phyloP scores from a whole-genome alignment of 169 alveolate genomes.

The Babesia gibsoni region DNA sequence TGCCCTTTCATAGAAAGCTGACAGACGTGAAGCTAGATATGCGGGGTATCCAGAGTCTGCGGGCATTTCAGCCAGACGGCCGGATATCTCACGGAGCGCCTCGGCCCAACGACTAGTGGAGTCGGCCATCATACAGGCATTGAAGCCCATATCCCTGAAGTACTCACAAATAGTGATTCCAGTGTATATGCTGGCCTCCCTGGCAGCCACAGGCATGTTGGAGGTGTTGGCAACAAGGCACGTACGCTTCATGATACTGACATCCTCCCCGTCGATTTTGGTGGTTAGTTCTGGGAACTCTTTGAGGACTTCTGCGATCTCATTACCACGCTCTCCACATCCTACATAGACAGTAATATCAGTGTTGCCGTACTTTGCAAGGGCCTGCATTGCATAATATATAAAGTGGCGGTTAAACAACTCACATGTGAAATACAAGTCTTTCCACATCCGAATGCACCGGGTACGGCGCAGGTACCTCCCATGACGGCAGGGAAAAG shows the following conservation, averaged over 20 bases:
- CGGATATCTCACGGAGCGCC: conserved; percentile 99
- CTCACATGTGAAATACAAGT: conserved; percentile 92
- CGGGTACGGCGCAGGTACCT: conserved; percentile 99
- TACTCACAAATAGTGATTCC: conserved; percentile 99
- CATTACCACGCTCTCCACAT: conserved; percentile 99
- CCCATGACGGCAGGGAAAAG: conserved; percentile 97
- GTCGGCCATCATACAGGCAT: conserved; percentile 99
- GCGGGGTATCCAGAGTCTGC: conserved; percentile 99
- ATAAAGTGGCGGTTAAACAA: conserved; percentile 20
- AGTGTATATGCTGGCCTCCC: conserved; percentile 99
- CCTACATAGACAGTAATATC: conserved; percentile 97
- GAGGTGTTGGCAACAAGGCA: conserved; percentile 99
- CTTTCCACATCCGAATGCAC: conserved; percentile 99
- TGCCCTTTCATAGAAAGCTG: conserved; percentile 99
- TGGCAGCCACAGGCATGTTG: conserved; percentile 99
- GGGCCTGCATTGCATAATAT: conserved; percentile 76
- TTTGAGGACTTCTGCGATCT: conserved; percentile 98
- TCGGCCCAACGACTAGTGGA: conserved; percentile 99
- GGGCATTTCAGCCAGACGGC: conserved; percentile 99
- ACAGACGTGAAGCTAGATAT: conserved; percentile 96
- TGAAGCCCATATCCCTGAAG: conserved; percentile 98
- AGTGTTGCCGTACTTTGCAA: conserved; percentile 95
- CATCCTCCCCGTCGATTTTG: conserved; percentile 81
- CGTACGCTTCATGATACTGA: conserved; percentile 98
- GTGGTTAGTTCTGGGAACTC: conserved; percentile 99